Evolutionary conservation across 352 stramenopile genomes (phyloP), one percentile per base, ranked within the genome.

Genomic region (Pythium biforme): DNA sequence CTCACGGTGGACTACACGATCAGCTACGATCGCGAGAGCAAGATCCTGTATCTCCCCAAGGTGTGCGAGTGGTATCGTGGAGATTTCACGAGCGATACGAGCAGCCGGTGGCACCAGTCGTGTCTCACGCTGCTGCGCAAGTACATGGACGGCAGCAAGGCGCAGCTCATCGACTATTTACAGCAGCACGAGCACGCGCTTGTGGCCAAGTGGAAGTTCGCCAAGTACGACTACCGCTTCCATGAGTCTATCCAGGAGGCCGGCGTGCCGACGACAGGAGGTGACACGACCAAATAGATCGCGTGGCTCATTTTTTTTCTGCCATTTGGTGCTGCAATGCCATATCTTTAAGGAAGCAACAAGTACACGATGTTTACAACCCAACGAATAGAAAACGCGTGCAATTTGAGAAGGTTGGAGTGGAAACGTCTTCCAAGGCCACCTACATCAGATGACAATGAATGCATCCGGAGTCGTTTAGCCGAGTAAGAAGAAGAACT

Each of bases 141-240:
- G 29, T 79, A 81, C 48, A 55, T 79, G 48, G 58, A 55, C 22
- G 69, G 68, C 20, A 62, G 50, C 47, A 73, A 82, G 33, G 64
- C 58, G 11, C 64, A 74, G 37, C 54, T 78, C 39, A 64, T 88
- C 11, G 68, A 79, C 19, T 77, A 75, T 29, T 58, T 80, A 10
- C 59, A 76, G 22, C 57, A 66, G 25, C 69, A 81, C 45, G 65
- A 72, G 17, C 57, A 65, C 15, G 52, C 65, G 19, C 59, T 77
- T 2, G 52, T 84, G 11, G 46, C 64, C 53, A 79, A 81, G 65
- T 85, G 69, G 68, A 79, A 78, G 62, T 81, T 73, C 45, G 56
- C 68, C 20, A 81, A 81, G 54, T 86, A 83, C 63, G 70, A 86
- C 64, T 86, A 79, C 33, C 63, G 66, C 22, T 88, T 83, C 58